Percentiles rank a stretch among this genome's conserved stretches.
phyloP scores from a whole-genome alignment of 1,284 basidiomycete species.

The Moesziomyces globuligerus region DNA sequence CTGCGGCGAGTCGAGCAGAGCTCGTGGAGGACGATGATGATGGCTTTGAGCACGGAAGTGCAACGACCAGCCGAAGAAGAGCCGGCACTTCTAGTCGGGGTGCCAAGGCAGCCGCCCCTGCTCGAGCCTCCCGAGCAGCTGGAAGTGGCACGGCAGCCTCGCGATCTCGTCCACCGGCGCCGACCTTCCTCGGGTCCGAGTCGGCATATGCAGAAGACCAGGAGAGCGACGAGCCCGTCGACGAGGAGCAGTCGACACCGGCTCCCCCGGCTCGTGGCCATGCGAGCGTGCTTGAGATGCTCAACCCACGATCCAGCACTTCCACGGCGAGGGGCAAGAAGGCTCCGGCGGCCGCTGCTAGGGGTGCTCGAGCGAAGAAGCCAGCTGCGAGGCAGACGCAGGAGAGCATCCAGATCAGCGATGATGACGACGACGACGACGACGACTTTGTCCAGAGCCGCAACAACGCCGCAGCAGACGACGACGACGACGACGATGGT shows the following conservation, averaged over 20 bases:
- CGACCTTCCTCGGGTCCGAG: constrained; percentile 30
- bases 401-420: constrained; percentile 42
- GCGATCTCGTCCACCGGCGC: constrained; percentile 11
- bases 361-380: neutral
- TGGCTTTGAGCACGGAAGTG: constrained; percentile 14
- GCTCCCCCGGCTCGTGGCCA: constrained; percentile 16
- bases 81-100: neutral
- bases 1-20: neutral
- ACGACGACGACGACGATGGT: constrained; percentile 34
- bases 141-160: neutral
- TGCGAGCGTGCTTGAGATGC: constrained; percentile 34
- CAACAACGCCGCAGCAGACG: constrained; percentile 10
- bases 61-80: constrained; percentile 14
- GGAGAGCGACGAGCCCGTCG: constrained; percentile 23
- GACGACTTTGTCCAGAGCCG: neutral
- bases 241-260: constrained; percentile 21
- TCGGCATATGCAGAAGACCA: constrained; percentile 36
- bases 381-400: constrained; percentile 5
- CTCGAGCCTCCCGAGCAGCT: neutral
- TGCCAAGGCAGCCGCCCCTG: neutral
- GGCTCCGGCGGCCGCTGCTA: constrained; percentile 2
- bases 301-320: constrained; percentile 12
- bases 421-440: constrained; percentile 25
- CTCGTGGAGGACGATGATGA: constrained; percentile 12
- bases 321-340: neutral